phyloP scores from a whole-genome alignment of 148 eudicot species.

The Nyssa sinensis region DNA sequence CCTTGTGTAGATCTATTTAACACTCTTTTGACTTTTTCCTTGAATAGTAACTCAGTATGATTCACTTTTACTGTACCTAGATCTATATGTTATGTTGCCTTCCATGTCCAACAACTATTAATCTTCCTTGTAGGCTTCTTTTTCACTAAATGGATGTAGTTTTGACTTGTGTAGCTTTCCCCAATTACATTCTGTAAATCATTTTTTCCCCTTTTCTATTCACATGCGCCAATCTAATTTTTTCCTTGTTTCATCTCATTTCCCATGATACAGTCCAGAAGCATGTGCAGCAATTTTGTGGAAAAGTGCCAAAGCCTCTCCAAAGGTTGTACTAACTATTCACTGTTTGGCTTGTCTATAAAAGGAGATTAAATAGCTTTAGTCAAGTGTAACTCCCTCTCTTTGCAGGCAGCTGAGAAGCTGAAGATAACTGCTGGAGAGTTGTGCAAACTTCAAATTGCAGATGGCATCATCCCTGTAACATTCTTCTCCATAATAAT shows the following conservation, averaged over 20 bases:
- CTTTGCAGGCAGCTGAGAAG: constrained; percentile 74
- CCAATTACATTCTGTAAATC: background rate
- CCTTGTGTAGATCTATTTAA: background rate
- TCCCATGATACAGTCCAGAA: constrained; percentile 61
- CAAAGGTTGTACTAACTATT: constrained; percentile 47
- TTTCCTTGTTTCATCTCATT: constrained; percentile 8
- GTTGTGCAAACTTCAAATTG: constrained; percentile 57
- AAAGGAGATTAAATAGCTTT: background rate
- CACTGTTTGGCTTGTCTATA: constrained; percentile 1
- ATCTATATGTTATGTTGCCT: background rate
- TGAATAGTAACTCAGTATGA: background rate
- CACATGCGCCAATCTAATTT: background rate
- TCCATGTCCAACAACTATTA: background rate
- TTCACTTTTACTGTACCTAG: background rate
- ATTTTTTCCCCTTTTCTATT: background rate
- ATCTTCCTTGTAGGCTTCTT: background rate
- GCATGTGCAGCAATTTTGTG: constrained; percentile 89
- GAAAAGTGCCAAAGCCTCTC: constrained; percentile 80
- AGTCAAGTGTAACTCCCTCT: background rate
- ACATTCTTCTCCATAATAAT: constrained; percentile 14
- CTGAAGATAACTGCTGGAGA: constrained; percentile 72
- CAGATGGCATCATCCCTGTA: constrained; percentile 76
- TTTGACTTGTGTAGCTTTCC: background rate
- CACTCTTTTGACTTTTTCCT: background rate
- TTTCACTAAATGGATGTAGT: background rate